A percentile compares a stretch with the other conserved stretches of the same genome.
Evolutionary conservation across 73 alveolate species (phyloP).

Genomic region (Paramecium octaurelia): DNA sequence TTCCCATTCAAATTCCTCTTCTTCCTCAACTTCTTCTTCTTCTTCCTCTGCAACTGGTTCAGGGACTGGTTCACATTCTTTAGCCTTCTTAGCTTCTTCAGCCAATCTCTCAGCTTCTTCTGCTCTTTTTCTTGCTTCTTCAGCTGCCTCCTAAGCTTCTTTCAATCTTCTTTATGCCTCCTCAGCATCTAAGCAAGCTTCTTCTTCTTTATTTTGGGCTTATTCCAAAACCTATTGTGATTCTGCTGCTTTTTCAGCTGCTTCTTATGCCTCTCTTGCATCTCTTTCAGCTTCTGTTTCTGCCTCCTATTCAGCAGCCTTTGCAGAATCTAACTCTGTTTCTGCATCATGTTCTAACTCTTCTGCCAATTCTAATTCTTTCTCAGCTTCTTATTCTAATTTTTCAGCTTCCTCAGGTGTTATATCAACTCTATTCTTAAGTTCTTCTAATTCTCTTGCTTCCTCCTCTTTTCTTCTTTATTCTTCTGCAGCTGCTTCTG

Average conservation of each 20-base stretch:
- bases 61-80: slow-evolving; percentile 7
- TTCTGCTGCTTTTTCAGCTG: background rate
- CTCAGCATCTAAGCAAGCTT: background rate
- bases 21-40: background rate
- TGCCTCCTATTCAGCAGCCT: background rate
- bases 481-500: slow-evolving; percentile 15
- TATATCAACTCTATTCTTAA: background rate
- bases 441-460: slow-evolving; percentile 21
- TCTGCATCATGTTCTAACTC: slow-evolving; percentile 14
- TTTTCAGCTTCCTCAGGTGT: slow-evolving; percentile 14
- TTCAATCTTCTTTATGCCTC: background rate
- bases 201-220: background rate
- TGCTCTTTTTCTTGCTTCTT: background rate
- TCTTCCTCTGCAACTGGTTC: background rate
- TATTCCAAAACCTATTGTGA: background rate
- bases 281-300: background rate
- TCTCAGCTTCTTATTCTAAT: background rate
- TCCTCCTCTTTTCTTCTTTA: slow-evolving; percentile 20
- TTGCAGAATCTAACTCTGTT: background rate
- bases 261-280: slow-evolving; percentile 13
- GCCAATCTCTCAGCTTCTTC: background rate
- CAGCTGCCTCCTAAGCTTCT: slow-evolving; percentile 12
- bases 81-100: slow-evolving; percentile 22
- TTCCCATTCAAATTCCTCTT: slow-evolving; percentile 1
- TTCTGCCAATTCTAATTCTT: background rate